These are phyloP conservation scores for Penicillium digitatum DNA, from an alignment of 2,329 filamentous ascomycete species.

Conservation along the genomic window DNA sequence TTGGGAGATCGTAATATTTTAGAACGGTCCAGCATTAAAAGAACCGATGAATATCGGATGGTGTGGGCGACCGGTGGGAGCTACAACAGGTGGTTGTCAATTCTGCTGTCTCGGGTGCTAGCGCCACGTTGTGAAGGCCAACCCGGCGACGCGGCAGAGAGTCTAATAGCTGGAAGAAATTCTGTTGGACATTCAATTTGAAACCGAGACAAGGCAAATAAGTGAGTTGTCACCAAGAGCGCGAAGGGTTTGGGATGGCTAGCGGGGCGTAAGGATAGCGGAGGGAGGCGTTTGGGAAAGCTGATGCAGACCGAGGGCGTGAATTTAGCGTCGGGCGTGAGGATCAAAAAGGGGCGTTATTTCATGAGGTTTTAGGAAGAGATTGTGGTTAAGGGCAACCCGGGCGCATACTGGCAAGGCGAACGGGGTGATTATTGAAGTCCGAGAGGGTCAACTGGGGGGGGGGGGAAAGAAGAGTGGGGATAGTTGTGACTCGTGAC, in stretches of 20 bases:
- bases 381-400: not conserved
- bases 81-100: slow-evolving; percentile 7
- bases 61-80: slow-evolving; percentile 3
- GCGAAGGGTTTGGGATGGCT: slow-evolving; percentile 1
- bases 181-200: not conserved
- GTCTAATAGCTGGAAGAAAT: not conserved
- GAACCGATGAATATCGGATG: slow-evolving; percentile 1
- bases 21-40: slow-evolving; percentile 25
- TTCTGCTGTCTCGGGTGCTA: slow-evolving; percentile 9
- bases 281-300: not conserved
- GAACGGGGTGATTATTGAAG: slow-evolving; percentile 1
- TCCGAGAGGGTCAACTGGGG: slow-evolving; percentile 7
- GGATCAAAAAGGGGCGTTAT: not conserved
- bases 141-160: slow-evolving; percentile 2
- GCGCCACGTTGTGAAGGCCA: slow-evolving; percentile 12
- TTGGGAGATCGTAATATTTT: slow-evolving; percentile 8
- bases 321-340: not conserved
- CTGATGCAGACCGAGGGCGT: not conserved
- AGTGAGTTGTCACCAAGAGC: not conserved
- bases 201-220: not conserved
- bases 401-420: slow-evolving; percentile 6
- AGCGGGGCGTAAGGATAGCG: not conserved
- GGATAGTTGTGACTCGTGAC: slow-evolving; percentile 10
- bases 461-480: slow-evolving; percentile 3
- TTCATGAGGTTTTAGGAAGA: not conserved